These are phyloP conservation scores for Phaeophleospora eucalypticola DNA, from an alignment of 2,329 filamentous ascomycete species.

Conservation along the genomic window DNA sequence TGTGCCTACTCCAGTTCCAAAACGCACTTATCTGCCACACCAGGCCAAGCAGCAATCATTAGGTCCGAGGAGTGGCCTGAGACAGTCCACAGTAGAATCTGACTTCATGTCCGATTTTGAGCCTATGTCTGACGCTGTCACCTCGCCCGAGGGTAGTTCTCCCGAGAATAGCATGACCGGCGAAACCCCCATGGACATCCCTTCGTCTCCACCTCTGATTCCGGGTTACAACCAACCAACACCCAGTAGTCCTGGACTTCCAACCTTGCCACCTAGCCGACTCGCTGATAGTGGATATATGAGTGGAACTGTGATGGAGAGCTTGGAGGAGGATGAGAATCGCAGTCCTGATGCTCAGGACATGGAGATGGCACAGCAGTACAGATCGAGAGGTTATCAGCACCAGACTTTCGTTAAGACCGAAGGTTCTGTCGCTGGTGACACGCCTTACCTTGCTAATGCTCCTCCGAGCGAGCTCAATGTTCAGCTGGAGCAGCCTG, in stretches of 20 bases:
- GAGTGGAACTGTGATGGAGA: conserved; percentile 61
- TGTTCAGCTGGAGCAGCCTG: conserved; percentile 16
- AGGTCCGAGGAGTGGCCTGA: conserved; percentile 24
- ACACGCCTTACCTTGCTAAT: conserved; percentile 14
- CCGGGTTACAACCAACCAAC: conserved; percentile 45
- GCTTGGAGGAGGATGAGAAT: conserved; percentile 56
- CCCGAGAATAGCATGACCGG: conserved; percentile 42
- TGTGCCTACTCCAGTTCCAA: conserved; percentile 71
- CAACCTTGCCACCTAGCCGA: conserved; percentile 43
- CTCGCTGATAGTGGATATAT: conserved; percentile 72
- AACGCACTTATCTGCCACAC: conserved; percentile 35
- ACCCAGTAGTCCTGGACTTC: conserved; percentile 71
- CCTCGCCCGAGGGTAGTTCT: conserved; percentile 47
- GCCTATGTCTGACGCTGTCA: conserved; percentile 40
- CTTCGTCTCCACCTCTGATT: conserved; percentile 83
- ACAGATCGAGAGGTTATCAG: conserved; percentile 24
- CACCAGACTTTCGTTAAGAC: conserved; percentile 26
- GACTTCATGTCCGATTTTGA: conserved; percentile 31
- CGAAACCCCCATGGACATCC: conserved; percentile 73
- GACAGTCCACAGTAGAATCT: conserved; percentile 30
- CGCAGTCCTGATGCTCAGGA: conserved; percentile 37
- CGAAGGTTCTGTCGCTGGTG: conserved; percentile 19
- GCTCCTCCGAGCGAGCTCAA: conserved; percentile 6
- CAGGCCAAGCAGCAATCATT: conserved; percentile 28
- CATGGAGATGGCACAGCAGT: conserved; percentile 32